Evolutionary conservation across 2,329 filamentous ascomycete species (phyloP).

Genomic region (Fragosphaeria purpurea): DNA sequence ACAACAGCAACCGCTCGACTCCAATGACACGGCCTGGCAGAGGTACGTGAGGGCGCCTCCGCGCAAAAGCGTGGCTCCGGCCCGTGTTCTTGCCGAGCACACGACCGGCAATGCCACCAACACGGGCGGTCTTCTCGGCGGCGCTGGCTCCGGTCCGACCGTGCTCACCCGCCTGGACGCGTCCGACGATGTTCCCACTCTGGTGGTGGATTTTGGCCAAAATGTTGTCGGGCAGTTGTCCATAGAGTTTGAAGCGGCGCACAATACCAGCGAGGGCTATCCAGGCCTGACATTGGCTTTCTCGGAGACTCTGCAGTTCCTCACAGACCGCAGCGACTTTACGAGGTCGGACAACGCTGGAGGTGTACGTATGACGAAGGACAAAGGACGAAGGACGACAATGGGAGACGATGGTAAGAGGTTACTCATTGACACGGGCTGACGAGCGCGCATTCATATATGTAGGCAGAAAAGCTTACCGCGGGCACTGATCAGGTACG

Average conservation of each 20-base stretch:
- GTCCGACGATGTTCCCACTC: slow-evolving; percentile 20
- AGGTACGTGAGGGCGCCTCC: slow-evolving; percentile 29
- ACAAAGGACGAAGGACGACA: no score
- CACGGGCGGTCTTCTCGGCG: slow-evolving; percentile 22
- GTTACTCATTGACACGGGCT: no score
- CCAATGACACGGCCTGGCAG: slow-evolving; percentile 23
- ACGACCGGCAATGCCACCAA: slow-evolving; percentile 29
- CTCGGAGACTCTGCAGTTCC: slow-evolving; percentile 36
- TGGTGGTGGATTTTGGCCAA: slow-evolving; percentile 41
- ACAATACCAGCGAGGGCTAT: slow-evolving; percentile 12
- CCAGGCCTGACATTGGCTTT: slow-evolving; percentile 37
- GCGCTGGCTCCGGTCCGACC: slow-evolving; percentile 17
- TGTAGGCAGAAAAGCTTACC: slow-evolving; percentile 20
- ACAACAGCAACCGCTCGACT: slow-evolving; percentile 7
- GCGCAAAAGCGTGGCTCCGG: slow-evolving; percentile 22
- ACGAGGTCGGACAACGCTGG: slow-evolving; percentile 35
- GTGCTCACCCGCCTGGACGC: slow-evolving; percentile 20
- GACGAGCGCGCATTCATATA: no score
- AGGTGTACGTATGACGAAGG: slow-evolving; percentile 13
- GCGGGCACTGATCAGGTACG: slow-evolving; percentile 37
- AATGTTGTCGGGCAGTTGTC: slow-evolving; percentile 34
- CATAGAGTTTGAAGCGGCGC: slow-evolving; percentile 30
- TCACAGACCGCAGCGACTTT: slow-evolving; percentile 36
- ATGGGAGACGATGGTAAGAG: no score
- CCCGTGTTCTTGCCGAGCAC: slow-evolving; percentile 17